phyloP scores from a whole-genome alignment of 2,329 filamentous ascomycete genomes.

The Epichloe sylvatica region DNA sequence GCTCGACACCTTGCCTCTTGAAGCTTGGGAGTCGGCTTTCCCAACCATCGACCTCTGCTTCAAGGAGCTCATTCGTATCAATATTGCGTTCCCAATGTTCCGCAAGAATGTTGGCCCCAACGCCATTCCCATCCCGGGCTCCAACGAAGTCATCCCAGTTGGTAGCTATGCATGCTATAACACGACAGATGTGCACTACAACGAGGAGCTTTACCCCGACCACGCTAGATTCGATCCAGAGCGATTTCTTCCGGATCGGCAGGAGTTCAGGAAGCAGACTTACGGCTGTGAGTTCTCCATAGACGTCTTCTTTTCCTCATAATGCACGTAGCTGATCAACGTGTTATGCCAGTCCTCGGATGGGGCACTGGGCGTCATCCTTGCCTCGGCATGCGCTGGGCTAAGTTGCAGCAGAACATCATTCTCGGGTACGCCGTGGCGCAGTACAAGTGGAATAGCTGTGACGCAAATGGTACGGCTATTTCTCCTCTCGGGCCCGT shows the following conservation, averaged over 20 bases:
- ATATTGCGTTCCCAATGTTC: slow-evolving; percentile 5
- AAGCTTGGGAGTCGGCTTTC: slow-evolving; percentile 8
- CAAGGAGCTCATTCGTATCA: slow-evolving; percentile 10
- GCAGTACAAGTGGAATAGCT: slow-evolving; percentile 6
- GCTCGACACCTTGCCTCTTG: slow-evolving; percentile 5
- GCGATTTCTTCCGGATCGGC: slow-evolving; percentile 7
- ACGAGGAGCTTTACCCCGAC: slow-evolving; percentile 10
- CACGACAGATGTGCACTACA: slow-evolving; percentile 12
- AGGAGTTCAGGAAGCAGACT: background rate
- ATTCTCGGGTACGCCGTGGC: slow-evolving; percentile 6
- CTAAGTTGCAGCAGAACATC: slow-evolving; percentile 9
- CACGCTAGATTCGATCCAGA: slow-evolving; percentile 9
- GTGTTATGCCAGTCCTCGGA: slow-evolving; percentile 3
- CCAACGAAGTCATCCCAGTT: slow-evolving; percentile 12
- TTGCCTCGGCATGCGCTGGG: slow-evolving; percentile 8
- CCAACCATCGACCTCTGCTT: slow-evolving; percentile 8
- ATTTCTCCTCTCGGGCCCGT: background rate
- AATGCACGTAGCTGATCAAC: too few species aligned
- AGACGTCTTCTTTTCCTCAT: background rate
- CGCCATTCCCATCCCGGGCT: background rate
- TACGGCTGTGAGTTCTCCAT: slow-evolving; percentile 4
- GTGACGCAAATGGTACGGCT: background rate
- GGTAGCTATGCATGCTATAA: slow-evolving; percentile 12
- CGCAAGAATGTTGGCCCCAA: background rate
- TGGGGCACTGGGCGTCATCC: slow-evolving; percentile 9